These are phyloP conservation scores for Penicillium ochrochloron DNA, from an alignment of 495 filamentous ascomycete species.

Conservation along the genomic window DNA sequence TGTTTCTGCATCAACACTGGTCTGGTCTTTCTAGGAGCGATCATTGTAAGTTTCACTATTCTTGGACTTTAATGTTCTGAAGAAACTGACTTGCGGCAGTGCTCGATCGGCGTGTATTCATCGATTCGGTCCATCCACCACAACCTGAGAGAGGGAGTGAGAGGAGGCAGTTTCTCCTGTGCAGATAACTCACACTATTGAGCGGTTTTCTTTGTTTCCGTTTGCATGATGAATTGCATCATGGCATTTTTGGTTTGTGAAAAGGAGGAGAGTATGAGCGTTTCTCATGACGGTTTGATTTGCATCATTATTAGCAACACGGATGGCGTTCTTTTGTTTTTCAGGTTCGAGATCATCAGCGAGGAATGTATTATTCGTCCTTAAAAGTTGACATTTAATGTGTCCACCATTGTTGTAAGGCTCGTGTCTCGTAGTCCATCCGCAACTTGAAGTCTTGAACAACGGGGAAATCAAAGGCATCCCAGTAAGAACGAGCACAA, in stretches of 20 bases:
- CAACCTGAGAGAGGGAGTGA: slow-evolving; percentile 23
- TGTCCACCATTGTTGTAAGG: not conserved
- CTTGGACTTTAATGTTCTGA: not conserved
- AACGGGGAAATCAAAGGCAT: not conserved
- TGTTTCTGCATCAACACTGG: slow-evolving; percentile 33
- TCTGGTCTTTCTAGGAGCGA: slow-evolving; percentile 29
- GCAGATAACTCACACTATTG: slow-evolving; percentile 34
- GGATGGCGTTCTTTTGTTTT: not conserved
- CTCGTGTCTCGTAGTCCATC: not conserved
- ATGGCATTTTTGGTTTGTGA: not conserved
- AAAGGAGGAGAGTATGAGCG: not conserved
- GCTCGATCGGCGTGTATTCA: slow-evolving; percentile 38
- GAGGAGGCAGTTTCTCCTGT: slow-evolving; percentile 37
- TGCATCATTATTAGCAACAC: not conserved
- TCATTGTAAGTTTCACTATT: slow-evolving; percentile 33
- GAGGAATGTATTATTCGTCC: not conserved
- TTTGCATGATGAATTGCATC: not conserved
- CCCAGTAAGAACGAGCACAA: not conserved
- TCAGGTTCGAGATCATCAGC: not conserved
- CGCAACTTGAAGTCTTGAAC: not conserved
- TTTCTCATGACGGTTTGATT: not conserved
- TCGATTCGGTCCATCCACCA: slow-evolving; percentile 36
- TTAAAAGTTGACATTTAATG: not conserved
- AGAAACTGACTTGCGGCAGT: slow-evolving; percentile 13
- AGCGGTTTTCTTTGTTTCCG: not conserved